Conservation (phyloP, 2,329 filamentous ascomycete genomes). For the Tolypocladium pustulatum region DNA sequence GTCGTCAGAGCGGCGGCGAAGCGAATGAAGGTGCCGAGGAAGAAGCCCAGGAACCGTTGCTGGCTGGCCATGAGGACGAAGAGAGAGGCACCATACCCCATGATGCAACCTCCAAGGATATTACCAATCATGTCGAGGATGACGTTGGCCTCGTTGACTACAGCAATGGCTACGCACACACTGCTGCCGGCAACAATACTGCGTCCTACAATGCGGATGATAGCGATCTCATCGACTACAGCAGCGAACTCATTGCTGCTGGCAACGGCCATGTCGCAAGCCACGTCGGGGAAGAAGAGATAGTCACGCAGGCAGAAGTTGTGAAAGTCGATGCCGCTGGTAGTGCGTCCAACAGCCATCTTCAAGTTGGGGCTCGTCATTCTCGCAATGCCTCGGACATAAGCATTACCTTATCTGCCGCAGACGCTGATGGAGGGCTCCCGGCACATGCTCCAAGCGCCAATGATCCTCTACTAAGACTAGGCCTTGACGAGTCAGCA, state of each 20-base stretch:
- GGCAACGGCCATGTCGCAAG: neutral
- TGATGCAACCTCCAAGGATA: neutral
- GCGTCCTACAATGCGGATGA: conserved; percentile 6
- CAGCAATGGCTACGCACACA: neutral
- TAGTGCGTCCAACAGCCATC: neutral
- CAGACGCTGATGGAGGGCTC: conserved; percentile 13
- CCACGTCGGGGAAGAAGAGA: neutral
- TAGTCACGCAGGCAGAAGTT: neutral
- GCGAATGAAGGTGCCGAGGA: neutral
- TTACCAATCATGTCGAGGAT: neutral
- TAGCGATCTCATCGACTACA: conserved; percentile 7
- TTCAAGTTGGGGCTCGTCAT: conserved; percentile 4
- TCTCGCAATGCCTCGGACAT: neutral
- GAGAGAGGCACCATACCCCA: neutral
- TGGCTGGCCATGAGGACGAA: neutral
- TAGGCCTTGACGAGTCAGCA: conserved; percentile 12
- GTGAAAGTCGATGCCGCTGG: neutral
- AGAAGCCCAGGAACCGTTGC: neutral
- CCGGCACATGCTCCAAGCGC: conserved; percentile 14
- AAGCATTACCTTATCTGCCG: conserved; percentile 9
- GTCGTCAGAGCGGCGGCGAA: neutral
- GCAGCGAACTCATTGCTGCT: neutral
- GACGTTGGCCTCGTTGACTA: neutral
- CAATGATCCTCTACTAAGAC: conserved; percentile 13
- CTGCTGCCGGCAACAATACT: conserved; percentile 5